Base-by-base conservation (phyloP, 208 protist species). In the Wallacemonas sp. region DNA sequence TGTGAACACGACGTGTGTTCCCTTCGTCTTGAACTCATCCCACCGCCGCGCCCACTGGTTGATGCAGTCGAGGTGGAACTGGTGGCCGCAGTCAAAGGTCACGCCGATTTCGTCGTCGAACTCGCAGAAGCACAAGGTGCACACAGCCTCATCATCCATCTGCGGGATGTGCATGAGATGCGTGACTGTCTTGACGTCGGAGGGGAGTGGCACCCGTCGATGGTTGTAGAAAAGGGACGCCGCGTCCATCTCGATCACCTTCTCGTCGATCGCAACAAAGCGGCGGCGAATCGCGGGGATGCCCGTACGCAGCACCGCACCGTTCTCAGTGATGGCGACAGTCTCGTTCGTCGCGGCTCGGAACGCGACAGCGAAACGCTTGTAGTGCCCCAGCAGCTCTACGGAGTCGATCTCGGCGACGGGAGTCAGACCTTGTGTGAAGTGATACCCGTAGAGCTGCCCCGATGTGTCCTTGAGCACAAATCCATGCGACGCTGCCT, bases 51-150 rank as follows among this genome's bases (percentile, higher is more conserved):
- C 87, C 76, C 88, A 96, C 56, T 89, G 76, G 21, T 73, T 72
- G 33, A 90, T 66, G 61, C 90, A 96, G 8, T 92, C 87, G 30
- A 72, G 78, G 66, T 96, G 90, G 47, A 96, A 93, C 43, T 72
- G 58, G 61, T 96, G 90, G 2, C 90, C 87, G 62, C 90, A 96
- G 66, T 96, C 90, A 0, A 96, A 67, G 19, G 85, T 92, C 3
- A 96, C 29, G 56, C 90, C 83, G 24, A 78, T 77, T 1, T 70
- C 78, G 30, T 81, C 77, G 21, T 92, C 87, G 48, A 93, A 88
- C 61, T 92, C 85, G 49, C 85, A 92, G 57, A 93, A 67, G 75
- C 90, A 96, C 61, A 96, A 72, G 12, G 74, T 76, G 67, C 90
- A 96, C 38, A 76, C 49, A 38, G 60, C 46, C 44, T 80, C 83